Percentiles rank a stretch among this genome's conserved stretches.
phyloP scores from a whole-genome alignment of 441 rosid species.

The Euphorbia schlechtendalii region DNA sequence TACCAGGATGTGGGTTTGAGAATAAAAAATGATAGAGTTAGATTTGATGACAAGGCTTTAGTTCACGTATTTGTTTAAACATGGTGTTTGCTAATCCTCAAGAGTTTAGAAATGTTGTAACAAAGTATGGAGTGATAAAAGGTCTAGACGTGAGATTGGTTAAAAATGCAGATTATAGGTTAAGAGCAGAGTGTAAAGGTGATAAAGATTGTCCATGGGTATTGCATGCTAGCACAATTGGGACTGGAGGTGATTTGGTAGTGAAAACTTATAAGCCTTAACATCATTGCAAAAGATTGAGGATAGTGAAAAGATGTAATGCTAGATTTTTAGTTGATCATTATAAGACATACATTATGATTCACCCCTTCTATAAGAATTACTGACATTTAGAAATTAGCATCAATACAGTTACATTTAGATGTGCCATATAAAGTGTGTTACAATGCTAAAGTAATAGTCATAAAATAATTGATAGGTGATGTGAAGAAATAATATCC shows the following conservation, averaged over 20 bases:
- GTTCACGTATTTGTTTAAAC: neutral
- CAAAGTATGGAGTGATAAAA: too few relatives aligned
- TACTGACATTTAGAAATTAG: neutral
- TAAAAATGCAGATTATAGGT: too few relatives aligned
- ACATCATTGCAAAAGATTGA: too few relatives aligned
- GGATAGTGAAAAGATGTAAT: too few relatives aligned
- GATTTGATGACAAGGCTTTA: neutral
- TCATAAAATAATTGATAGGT: neutral
- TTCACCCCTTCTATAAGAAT: neutral
- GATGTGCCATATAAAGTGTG: neutral
- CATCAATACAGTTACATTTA: neutral
- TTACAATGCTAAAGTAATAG: neutral
- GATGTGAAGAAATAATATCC: neutral
- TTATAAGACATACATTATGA: too few relatives aligned
- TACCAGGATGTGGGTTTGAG: neutral
- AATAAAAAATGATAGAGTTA: neutral
- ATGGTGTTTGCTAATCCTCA: neutral
- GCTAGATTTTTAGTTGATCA: too few relatives aligned
- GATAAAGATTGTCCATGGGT: too few relatives aligned
- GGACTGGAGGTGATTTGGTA: too few relatives aligned
- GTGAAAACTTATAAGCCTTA: too few relatives aligned
- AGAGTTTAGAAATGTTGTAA: neutral
- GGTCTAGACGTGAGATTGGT: too few relatives aligned
- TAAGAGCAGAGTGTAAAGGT: too few relatives aligned
- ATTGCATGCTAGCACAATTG: too few relatives aligned